These are phyloP conservation scores for Maudiozyma turicensis DNA, from an alignment of 805 yeast genomes.

Conservation along the genomic window DNA sequence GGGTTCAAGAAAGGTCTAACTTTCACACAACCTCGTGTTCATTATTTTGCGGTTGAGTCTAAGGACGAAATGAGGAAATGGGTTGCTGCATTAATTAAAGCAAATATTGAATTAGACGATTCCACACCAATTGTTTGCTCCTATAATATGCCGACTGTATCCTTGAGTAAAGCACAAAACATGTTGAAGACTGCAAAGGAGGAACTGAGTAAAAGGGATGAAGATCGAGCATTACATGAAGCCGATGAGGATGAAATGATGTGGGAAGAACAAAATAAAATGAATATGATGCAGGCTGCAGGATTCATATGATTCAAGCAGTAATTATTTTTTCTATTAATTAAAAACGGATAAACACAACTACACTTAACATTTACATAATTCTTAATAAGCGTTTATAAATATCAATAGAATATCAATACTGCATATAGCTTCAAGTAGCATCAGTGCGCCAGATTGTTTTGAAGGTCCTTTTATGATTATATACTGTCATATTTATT, in stretches of 20 bases:
- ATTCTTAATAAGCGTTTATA: no score
- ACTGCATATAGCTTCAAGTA: no score
- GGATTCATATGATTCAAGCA: slow-evolving; percentile 1
- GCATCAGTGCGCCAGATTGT: no score
- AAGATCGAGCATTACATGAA: slow-evolving; percentile 26
- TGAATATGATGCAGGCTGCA: slow-evolving; percentile 4
- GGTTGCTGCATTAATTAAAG: slow-evolving; percentile 90
- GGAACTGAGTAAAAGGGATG: slow-evolving; percentile 48
- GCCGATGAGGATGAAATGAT: slow-evolving; percentile 25
- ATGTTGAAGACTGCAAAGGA: slow-evolving; percentile 73
- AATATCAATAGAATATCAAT: no score
- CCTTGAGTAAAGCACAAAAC: slow-evolving; percentile 78
- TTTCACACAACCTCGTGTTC: slow-evolving; percentile 91
- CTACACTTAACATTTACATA: neutral
- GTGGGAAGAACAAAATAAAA: slow-evolving; percentile 24
- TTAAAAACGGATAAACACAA: no score
- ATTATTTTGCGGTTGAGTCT: slow-evolving; percentile 89
- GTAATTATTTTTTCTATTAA: neutral
- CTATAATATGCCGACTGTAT: slow-evolving; percentile 90
- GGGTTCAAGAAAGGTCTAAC: slow-evolving; percentile 92
- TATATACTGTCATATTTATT: neutral
- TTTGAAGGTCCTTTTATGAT: neutral
- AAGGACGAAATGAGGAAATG: slow-evolving; percentile 86
- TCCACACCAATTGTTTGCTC: slow-evolving; percentile 83
- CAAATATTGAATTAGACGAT: slow-evolving; percentile 93